phyloP scores from a whole-genome alignment of 2,329 filamentous ascomycete genomes.

The Stromatinia cepivora region DNA sequence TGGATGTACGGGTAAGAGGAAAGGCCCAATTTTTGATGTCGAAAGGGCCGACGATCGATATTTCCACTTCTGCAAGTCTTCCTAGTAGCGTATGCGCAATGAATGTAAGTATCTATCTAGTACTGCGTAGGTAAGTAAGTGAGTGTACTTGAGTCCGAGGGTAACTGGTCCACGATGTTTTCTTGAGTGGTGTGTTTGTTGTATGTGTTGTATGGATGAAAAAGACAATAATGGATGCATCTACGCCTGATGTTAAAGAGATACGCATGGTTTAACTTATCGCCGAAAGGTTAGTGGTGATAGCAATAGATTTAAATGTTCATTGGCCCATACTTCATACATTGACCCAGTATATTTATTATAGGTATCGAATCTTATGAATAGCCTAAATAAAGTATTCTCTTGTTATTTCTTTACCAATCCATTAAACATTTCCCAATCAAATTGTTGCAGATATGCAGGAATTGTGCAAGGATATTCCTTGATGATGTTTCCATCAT shows the following conservation, averaged over 20 bases:
- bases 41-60: constrained; percentile 12
- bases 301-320: not conserved
- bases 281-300: not conserved
- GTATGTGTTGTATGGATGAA: not conserved
- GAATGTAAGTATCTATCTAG: not conserved
- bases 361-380: too few relatives aligned
- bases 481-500: not conserved
- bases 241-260: not conserved
- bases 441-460: not conserved
- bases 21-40: not conserved
- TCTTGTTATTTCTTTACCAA: too few relatives aligned
- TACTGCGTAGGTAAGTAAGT: not conserved
- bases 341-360: too few relatives aligned
- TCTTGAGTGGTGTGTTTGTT: not conserved
- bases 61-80: constrained; percentile 11
- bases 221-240: not conserved
- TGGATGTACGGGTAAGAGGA: not conserved
- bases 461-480: not conserved
- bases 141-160: not conserved
- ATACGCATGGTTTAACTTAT: not conserved
- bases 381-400: too few relatives aligned
- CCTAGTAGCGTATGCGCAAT: not conserved
- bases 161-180: not conserved
- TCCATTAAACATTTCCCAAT: too few relatives aligned
- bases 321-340: too few relatives aligned